Conservation (phyloP, 2,329 filamentous ascomycete genomes). For the Biscogniauxia mediterranea region DNA sequence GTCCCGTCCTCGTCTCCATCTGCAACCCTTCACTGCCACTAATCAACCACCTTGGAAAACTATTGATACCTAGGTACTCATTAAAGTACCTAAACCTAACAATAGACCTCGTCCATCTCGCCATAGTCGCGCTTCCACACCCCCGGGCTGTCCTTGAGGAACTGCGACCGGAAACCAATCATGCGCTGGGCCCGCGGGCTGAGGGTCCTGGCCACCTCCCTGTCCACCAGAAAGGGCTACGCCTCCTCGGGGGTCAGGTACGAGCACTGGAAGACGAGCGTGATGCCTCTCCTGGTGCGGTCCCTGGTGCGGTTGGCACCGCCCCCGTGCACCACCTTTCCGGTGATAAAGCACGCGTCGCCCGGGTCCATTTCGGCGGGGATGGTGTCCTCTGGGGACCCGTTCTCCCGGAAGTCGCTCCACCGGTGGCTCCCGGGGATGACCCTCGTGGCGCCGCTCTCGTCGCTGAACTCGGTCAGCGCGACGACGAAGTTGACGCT, state of each 20-base stretch:
- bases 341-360: slow-evolving; percentile 31
- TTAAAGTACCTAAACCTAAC: too few species aligned
- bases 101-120: slow-evolving; percentile 7
- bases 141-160: slow-evolving; percentile 26
- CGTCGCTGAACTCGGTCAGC: slow-evolving; percentile 27
- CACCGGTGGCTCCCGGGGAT: slow-evolving; percentile 32
- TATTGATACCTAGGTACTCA: too few species aligned
- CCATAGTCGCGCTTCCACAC: slow-evolving; percentile 28
- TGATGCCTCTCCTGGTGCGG: slow-evolving; percentile 20
- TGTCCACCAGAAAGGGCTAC: slow-evolving; percentile 24
- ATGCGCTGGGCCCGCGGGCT: slow-evolving; percentile 24
- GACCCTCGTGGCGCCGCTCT: slow-evolving; percentile 31
- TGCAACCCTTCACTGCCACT: too few species aligned
- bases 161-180: slow-evolving; percentile 30
- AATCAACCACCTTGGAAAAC: too few species aligned
- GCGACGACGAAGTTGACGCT: slow-evolving; percentile 30
- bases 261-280: slow-evolving; percentile 26
- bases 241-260: slow-evolving; percentile 32
- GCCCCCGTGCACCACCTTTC: slow-evolving; percentile 34
- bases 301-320: slow-evolving; percentile 30
- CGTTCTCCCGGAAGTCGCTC: slow-evolving; percentile 22
- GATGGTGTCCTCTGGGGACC: slow-evolving; percentile 17
- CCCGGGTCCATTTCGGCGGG: slow-evolving; percentile 31
- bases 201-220: slow-evolving; percentile 20
- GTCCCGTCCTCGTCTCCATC: too few species aligned